These are phyloP conservation scores for Plasmodium falciparum DNA, from an alignment of 169 alveolate species.

Conservation along the genomic window DNA sequence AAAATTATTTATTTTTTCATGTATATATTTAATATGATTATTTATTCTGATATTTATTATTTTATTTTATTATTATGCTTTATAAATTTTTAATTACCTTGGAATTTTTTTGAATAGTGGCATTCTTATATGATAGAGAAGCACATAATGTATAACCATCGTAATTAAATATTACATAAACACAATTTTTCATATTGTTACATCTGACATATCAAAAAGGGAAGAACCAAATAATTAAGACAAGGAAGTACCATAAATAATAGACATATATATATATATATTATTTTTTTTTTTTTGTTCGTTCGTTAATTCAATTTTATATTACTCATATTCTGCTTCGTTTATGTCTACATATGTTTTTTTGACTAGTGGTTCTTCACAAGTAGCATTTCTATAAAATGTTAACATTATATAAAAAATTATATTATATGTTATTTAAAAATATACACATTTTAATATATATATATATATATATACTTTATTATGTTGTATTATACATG, in stretches of 20 bases:
- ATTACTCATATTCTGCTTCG: constrained; percentile 73
- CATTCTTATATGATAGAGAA: constrained; percentile 64
- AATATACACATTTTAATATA: constrained; percentile 8
- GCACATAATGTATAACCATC: constrained; percentile 71
- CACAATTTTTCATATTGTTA: constrained; percentile 63
- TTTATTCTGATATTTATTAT: not conserved
- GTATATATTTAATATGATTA: too few species aligned
- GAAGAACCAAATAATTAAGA: not conserved
- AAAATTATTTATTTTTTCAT: not conserved
- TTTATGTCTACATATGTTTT: constrained; percentile 53
- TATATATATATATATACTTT: not conserved
- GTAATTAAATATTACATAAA: constrained; percentile 47
- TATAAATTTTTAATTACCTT: constrained; percentile 22
- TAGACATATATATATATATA: not conserved
- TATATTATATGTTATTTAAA: not conserved
- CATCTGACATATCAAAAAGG: constrained; percentile 34
- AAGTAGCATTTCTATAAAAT: constrained; percentile 58
- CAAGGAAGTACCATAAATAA: constrained; percentile 7
- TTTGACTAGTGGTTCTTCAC: constrained; percentile 63
- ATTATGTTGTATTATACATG: constrained; percentile 26
- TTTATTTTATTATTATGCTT: constrained; percentile 2
- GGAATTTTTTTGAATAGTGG: constrained; percentile 42
- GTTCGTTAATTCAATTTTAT: not conserved
- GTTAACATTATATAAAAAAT: not conserved
- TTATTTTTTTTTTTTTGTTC: not conserved